Evolutionary conservation across 495 filamentous ascomycete genomes (phyloP).

Genomic region (Cetradonia linearis): DNA sequence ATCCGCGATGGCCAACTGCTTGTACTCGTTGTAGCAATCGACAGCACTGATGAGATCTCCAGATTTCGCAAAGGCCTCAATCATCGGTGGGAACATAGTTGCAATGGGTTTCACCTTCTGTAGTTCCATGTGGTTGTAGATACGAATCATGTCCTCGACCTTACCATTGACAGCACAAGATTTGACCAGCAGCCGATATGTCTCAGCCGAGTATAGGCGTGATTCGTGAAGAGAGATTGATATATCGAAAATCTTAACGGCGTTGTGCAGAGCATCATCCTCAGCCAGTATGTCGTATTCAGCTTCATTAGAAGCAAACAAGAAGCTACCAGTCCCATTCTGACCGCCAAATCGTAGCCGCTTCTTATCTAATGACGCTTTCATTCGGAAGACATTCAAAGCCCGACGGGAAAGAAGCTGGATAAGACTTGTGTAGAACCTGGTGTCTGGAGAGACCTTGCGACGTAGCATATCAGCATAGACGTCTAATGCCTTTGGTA

Average conservation of each 20-base stretch:
- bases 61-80: conserved; percentile 71
- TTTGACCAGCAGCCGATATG: conserved; percentile 70
- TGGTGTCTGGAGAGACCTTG: conserved; percentile 66
- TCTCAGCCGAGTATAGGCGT: conserved; percentile 55
- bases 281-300: conserved; percentile 75
- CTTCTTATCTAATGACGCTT: conserved; percentile 62
- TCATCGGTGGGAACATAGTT: conserved; percentile 82
- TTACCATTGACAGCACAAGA: conserved; percentile 72
- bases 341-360: conserved; percentile 70
- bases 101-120: conserved; percentile 60
- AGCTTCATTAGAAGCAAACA: conserved; percentile 76
- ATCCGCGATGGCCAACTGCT: conserved; percentile 65
- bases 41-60: conserved; percentile 82
- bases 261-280: conserved; percentile 73
- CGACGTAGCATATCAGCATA: conserved; percentile 93
- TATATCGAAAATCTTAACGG: conserved; percentile 71
- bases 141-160: conserved; percentile 74
- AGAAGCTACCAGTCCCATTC: conserved; percentile 77
- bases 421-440: conserved; percentile 79
- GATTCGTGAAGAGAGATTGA: conserved; percentile 46
- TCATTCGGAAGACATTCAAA: conserved; percentile 58
- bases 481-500: conserved; percentile 84
- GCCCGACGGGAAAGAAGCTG: conserved; percentile 69
- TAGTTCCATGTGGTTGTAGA: conserved; percentile 83
- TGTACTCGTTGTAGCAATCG: conserved; percentile 93